Percentiles rank a stretch among this genome's conserved stretches.
Evolutionary conservation across 2,329 filamentous ascomycete genomes (phyloP).

Genomic region (Dryadomyces sulphureus): DNA sequence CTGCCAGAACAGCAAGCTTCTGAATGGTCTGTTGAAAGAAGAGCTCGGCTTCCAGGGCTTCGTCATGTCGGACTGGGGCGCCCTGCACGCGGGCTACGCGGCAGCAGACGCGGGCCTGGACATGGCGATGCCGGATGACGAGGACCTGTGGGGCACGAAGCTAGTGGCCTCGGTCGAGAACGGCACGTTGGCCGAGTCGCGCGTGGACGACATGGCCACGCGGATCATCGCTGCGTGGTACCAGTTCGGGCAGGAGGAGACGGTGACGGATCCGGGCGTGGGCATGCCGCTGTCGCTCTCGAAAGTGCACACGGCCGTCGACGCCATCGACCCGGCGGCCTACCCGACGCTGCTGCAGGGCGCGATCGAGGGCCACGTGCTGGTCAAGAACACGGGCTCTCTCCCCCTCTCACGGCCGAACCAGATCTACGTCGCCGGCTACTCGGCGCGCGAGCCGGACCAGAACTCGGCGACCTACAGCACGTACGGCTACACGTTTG

Average conservation of each 20-base stretch:
- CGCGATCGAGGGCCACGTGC: slow-evolving; percentile 50
- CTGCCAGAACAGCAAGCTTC: slow-evolving; percentile 52
- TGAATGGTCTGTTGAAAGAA: slow-evolving; percentile 52
- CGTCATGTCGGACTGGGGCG: slow-evolving; percentile 52
- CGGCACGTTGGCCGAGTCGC: slow-evolving; percentile 36
- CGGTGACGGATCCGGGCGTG: slow-evolving; percentile 23
- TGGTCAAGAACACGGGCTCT: slow-evolving; percentile 59
- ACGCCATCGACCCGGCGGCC: slow-evolving; percentile 34
- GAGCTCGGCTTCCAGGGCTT: slow-evolving; percentile 49
- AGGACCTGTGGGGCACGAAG: slow-evolving; percentile 32
- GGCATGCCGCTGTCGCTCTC: slow-evolving; percentile 46
- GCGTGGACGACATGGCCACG: slow-evolving; percentile 60
- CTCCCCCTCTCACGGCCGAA: slow-evolving; percentile 47
- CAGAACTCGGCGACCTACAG: slow-evolving; percentile 15
- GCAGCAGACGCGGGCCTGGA: slow-evolving; percentile 52
- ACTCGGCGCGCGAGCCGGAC: slow-evolving; percentile 40
- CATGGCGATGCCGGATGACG: slow-evolving; percentile 48
- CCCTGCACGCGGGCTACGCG: slow-evolving; percentile 47
- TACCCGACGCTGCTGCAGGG: slow-evolving; percentile 28
- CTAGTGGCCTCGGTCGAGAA: slow-evolving; percentile 42
- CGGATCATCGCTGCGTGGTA: slow-evolving; percentile 21
- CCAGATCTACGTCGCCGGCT: slow-evolving; percentile 43
- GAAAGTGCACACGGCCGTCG: slow-evolving; percentile 26
- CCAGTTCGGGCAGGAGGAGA: background rate
- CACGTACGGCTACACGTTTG: slow-evolving; percentile 21